Evolutionary conservation across 1,284 basidiomycete genomes (phyloP), one percentile per base, ranked within the genome.

Genomic region (Hortiboletus rubellus): DNA sequence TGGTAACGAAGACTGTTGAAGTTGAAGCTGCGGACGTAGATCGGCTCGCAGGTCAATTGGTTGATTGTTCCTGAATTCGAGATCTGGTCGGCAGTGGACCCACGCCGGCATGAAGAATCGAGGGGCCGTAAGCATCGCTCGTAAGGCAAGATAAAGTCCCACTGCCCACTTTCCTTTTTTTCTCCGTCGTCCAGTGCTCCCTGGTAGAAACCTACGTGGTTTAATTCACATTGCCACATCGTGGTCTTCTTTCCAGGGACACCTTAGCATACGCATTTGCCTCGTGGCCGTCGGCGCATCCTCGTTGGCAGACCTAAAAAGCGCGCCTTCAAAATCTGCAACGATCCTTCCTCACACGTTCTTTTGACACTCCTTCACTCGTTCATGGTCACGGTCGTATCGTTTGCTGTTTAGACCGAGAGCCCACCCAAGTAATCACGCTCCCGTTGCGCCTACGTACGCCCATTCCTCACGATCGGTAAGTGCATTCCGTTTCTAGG

Each of bases 391-490:
- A 55, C 54, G 51, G 36, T 51, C 57, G 34, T 38, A 44, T 61
- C 50, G 42, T 30, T 45, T 22, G 40, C 34, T 40, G 12, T 40
- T 42, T 46, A 57, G 55, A 50, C 52, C 3, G 40, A 50, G 38
- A 48, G 49, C 46, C 27, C 14, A 18, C 15, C 17, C 40, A 33
- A 40, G 40, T 30, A 30, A 36, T 59, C 37, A 34, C 43, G 17
- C 40, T 46, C 48, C 11, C 30, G n/a, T 37, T 53, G 49, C 44
- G 18, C 50, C 49, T n/a, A 45, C 45, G 44, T 27, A 58, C 63
- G 52, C 52, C 54, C 57, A 43, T 53, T 57, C 49, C 17, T 68
- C 54, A 68, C 70, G 70, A 68, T 63, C 57, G 50, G 68, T 68
- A 58, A 51, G 67, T 58, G 14, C 7, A 7, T 33, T n/a, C 58